These are phyloP conservation scores for Elsinoe batatas DNA, from an alignment of 2,329 filamentous ascomycete genomes.

Conservation along the genomic window DNA sequence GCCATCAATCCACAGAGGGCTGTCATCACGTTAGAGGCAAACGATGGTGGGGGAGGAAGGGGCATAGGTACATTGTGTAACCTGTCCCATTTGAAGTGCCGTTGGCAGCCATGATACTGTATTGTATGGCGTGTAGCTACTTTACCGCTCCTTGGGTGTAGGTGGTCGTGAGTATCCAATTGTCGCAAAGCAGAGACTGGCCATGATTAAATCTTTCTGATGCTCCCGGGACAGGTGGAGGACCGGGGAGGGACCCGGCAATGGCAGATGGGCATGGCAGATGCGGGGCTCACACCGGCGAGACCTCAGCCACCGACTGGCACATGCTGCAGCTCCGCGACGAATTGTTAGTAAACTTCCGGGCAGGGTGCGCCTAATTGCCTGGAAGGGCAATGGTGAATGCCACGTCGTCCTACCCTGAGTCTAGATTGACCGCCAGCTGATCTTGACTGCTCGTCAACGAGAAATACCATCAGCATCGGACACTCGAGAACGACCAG, in stretches of 20 bases:
- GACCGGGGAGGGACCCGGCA: neutral
- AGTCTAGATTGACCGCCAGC: neutral
- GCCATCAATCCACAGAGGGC: constrained; percentile 36
- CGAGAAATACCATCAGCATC: neutral
- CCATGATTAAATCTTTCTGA: neutral
- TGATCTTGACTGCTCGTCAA: neutral
- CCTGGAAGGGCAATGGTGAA: neutral
- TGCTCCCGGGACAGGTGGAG: neutral
- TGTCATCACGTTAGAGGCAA: neutral
- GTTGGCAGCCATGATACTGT: neutral
- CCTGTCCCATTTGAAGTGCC: neutral
- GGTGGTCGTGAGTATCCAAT: neutral
- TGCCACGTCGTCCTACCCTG: neutral
- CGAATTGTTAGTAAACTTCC: constrained; percentile 1
- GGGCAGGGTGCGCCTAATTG: neutral
- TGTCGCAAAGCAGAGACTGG: neutral
- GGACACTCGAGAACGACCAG: neutral
- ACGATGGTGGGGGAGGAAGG: neutral
- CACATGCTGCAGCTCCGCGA: neutral
- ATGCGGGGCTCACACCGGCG: neutral
- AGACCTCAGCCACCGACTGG: neutral
- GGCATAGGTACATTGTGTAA: constrained; percentile 19
- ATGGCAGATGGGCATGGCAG: neutral
- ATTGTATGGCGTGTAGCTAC: neutral
- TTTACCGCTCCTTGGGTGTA: neutral